These are phyloP conservation scores for Ballota nigra DNA, from an alignment of 257 asterid species.

Conservation along the genomic window DNA sequence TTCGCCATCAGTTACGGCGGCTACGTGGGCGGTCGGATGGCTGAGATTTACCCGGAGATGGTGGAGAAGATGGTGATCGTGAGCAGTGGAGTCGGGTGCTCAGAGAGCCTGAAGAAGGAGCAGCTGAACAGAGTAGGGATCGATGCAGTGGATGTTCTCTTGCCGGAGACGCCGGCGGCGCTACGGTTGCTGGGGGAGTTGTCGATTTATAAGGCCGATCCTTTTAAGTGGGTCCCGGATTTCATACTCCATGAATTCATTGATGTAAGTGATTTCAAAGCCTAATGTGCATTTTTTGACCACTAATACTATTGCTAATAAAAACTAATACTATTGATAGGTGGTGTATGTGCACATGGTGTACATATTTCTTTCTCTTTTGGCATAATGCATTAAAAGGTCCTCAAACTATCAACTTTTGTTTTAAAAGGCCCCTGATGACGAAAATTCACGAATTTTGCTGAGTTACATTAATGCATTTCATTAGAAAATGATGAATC, in stretches of 20 bases:
- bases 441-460: too few relatives aligned
- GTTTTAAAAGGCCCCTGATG: too few relatives aligned
- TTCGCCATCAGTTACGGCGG: constrained; percentile 73
- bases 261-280: constrained; percentile 35
- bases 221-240: constrained; percentile 52
- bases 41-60: constrained; percentile 45
- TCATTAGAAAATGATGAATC: too few relatives aligned
- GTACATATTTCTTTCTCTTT: too few relatives aligned
- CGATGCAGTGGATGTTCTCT: constrained; percentile 41
- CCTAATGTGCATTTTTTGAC: too few relatives aligned
- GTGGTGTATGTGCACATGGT: too few relatives aligned
- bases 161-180: constrained; percentile 53
- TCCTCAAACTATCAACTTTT: too few relatives aligned
- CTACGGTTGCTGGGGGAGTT: constrained; percentile 43
- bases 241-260: constrained; percentile 45
- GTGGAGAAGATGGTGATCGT: constrained; percentile 70
- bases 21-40: constrained; percentile 56
- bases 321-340: too few relatives aligned
- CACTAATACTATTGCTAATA: too few relatives aligned
- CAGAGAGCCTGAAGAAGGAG: constrained; percentile 43
- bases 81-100: constrained; percentile 59
- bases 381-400: too few relatives aligned
- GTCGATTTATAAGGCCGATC: constrained; percentile 36
- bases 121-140: constrained; percentile 43
- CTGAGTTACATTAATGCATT: too few relatives aligned